Percentiles rank a stretch among this genome's conserved stretches.
phyloP scores from a whole-genome alignment of 1,284 basidiomycete species.

The Agroathelia rolfsii region DNA sequence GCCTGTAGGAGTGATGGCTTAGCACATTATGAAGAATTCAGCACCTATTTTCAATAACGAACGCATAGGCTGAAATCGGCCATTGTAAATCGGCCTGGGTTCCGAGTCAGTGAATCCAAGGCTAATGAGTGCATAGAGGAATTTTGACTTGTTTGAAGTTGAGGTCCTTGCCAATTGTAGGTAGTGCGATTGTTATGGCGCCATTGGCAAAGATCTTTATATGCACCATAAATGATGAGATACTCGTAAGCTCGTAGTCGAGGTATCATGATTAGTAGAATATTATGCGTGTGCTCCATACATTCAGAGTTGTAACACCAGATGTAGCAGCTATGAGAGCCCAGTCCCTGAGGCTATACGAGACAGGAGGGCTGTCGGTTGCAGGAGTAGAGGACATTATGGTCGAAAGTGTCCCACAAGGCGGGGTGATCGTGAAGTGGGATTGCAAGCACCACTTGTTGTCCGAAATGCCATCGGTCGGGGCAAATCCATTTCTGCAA shows the following conservation, averaged over 20 bases:
- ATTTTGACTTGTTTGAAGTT: constrained; percentile 19
- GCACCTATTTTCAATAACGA: constrained; percentile 12
- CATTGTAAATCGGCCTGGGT: constrained; percentile 26
- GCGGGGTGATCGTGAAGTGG: too few relatives aligned
- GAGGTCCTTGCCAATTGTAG: constrained; percentile 30
- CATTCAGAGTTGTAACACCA: constrained; percentile 14
- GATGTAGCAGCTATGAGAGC: constrained; percentile 11
- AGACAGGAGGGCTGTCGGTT: too few relatives aligned
- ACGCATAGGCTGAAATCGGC: constrained; percentile 32
- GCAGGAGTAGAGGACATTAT: too few relatives aligned
- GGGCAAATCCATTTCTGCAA: too few relatives aligned
- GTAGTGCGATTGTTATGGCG: constrained; percentile 30
- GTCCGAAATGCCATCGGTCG: too few relatives aligned
- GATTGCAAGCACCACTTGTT: too few relatives aligned
- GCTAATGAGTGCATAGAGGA: background rate
- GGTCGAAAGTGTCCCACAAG: too few relatives aligned
- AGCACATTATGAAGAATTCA: constrained; percentile 39
- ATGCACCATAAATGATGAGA: too few relatives aligned
- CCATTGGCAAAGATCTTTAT: constrained; percentile 28
- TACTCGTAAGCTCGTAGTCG: too few relatives aligned
- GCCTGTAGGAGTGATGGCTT: constrained; percentile 37
- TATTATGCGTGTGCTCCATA: constrained; percentile 7
- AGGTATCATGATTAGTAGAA: too few relatives aligned
- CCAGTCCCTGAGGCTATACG: too few relatives aligned
- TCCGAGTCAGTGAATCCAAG: background rate